Conservation (phyloP, 2,329 filamentous ascomycete species). For the Aspergillus candidus region DNA sequence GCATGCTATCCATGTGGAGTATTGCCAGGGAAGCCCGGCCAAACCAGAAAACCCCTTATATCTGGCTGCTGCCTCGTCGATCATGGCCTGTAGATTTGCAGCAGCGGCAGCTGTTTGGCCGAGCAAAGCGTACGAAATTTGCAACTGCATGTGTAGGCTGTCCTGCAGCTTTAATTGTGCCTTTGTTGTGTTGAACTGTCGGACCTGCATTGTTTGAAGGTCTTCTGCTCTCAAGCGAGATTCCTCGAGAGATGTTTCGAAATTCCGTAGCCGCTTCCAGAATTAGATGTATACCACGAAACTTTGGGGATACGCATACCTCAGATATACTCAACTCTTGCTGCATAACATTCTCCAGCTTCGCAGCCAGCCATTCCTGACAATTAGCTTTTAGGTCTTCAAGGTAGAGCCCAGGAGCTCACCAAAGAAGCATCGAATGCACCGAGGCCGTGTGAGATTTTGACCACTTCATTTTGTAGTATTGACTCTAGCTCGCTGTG, state of each 20-base stretch:
- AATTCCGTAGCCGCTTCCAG: conserved; percentile 29
- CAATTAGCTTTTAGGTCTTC: conserved; percentile 2
- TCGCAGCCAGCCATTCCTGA: conserved; percentile 29
- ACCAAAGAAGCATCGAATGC: conserved; percentile 33
- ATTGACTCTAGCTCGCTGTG: conserved; percentile 29
- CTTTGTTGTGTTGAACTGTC: conserved; percentile 27
- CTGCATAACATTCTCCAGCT: conserved; percentile 23
- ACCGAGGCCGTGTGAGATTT: conserved; percentile 24
- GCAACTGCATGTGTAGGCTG: conserved; percentile 19
- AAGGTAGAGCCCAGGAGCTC: conserved; percentile 1
- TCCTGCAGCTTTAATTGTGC: conserved; percentile 24
- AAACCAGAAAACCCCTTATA: conserved; percentile 17
- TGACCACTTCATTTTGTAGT: conserved; percentile 22
- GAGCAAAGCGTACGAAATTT: conserved; percentile 27
- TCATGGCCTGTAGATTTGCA: conserved; percentile 25
- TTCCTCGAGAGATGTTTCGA: conserved; percentile 28
- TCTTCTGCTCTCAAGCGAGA: conserved; percentile 28
- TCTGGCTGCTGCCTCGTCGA: conserved; percentile 25
- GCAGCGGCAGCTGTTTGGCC: conserved; percentile 23
- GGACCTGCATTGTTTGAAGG: conserved; percentile 29
- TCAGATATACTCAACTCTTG: conserved; percentile 31
- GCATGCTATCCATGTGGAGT: conserved; percentile 20
- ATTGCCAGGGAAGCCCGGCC: conserved; percentile 10
- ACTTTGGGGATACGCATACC: conserved; percentile 11
- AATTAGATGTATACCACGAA: conserved; percentile 13